Base-by-base conservation (phyloP, 2,329 filamentous ascomycete genomes). In the Helicocarpus griseus region DNA sequence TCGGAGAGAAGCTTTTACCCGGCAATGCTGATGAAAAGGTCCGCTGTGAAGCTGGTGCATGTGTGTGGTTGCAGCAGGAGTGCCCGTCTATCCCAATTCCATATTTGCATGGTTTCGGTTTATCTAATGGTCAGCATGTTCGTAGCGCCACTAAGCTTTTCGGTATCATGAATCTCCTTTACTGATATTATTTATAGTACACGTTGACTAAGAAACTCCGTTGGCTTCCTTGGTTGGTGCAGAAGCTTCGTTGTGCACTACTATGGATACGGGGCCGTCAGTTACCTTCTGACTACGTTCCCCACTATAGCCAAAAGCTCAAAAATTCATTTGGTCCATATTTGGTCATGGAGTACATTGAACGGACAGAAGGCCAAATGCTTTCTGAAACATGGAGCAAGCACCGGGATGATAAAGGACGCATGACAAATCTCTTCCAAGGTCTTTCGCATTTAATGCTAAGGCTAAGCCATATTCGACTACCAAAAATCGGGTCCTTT, bases 21-120 rank as follows among this genome's bases (percentile, higher is more conserved):
- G 62, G 62, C 9, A 66, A 64, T 50, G 50, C 43, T 8, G 61
- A 63, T 53, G 61, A 64, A 52, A 66, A 64, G 50, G 46, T 64
- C 26, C 50, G 49, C 19, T 66, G 58, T 50, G 61, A 66, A 45
- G 62, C 56, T 19, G 60, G 52, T 6, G 58, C 62, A 19, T 66
- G 63, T 54, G 55, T 54, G 38, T 65, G 59, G 62, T 52, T 64
- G 9, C 52, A 58, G 48, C 53, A 60, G 44, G 56, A 60, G 24
- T 62, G 61, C 50, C 61, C 59, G 19, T 53, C 53, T 35, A 49
- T 64, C 7, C 59, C 59, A 39, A 63, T 60, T 45, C 62, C 62
- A 41, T 43, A 52, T n/a, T 44, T 65, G n/a, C 58, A 60, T 50
- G 59, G 61, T 1, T 65, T 64, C 55, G 61, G 52, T 28, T 24